phyloP scores from a whole-genome alignment of 768 basidiomycete species.

The Tephrocybe sp. region DNA sequence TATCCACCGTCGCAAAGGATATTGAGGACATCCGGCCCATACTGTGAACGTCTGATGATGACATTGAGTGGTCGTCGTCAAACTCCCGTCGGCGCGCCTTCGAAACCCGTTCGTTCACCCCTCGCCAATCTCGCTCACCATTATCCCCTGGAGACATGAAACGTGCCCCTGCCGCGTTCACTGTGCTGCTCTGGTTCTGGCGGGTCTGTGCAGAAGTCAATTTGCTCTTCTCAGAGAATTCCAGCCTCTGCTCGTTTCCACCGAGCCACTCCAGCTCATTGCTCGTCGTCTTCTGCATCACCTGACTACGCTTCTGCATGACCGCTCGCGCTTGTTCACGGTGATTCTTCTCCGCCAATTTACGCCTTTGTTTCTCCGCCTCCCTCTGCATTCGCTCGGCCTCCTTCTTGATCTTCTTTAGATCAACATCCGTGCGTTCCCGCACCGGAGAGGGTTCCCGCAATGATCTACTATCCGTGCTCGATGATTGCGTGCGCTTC shows the following conservation, averaged over 20 bases:
- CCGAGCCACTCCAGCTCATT: slow-evolving; percentile 66
- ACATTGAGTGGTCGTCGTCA: slow-evolving; percentile 92
- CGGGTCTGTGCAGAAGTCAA: slow-evolving; percentile 64
- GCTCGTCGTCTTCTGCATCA: slow-evolving; percentile 58
- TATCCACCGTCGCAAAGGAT: slow-evolving; percentile 83
- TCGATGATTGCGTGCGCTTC: slow-evolving; percentile 78
- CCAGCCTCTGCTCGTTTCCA: slow-evolving; percentile 44
- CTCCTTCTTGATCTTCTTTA: slow-evolving; percentile 81
- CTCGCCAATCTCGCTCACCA: slow-evolving; percentile 49
- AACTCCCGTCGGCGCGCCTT: slow-evolving; percentile 83
- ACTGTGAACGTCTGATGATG: slow-evolving; percentile 82
- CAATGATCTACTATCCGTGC: slow-evolving; percentile 69
- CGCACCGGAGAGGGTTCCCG: slow-evolving; percentile 53
- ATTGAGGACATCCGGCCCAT: slow-evolving; percentile 72
- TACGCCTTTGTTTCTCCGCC: slow-evolving; percentile 83
- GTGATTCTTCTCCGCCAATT: slow-evolving; percentile 69
- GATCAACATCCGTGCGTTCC: slow-evolving; percentile 47
- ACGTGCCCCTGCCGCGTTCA: slow-evolving; percentile 63
- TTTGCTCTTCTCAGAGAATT: slow-evolving; percentile 48
- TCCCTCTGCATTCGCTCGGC: slow-evolving; percentile 76
- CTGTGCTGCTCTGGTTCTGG: slow-evolving; percentile 49
- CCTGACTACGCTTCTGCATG: slow-evolving; percentile 83
- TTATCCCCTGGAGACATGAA: slow-evolving; percentile 38
- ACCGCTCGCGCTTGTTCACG: slow-evolving; percentile 91
- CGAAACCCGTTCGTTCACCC: slow-evolving; percentile 58